Base-by-base conservation (phyloP, 805 yeast species). In the Yamadazyma ubonensis region DNA sequence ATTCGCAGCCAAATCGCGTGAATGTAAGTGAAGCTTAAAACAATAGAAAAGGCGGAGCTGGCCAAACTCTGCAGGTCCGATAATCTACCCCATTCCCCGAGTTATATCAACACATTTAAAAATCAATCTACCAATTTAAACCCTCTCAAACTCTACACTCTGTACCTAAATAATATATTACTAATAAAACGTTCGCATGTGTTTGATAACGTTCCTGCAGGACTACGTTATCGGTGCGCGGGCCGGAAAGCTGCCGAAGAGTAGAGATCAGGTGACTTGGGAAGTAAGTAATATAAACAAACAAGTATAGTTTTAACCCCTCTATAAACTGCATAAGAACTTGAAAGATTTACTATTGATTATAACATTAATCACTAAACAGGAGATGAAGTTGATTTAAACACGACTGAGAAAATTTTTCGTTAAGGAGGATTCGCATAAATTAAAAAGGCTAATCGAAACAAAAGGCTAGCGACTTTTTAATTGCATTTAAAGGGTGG, bases 321-420 rank as follows among this genome's bases (percentile, higher is more conserved):
- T n/a, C n/a, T n/a, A n/a, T n/a, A n/a, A n/a, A n/a, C n/a, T n/a
- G n/a, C n/a, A n/a, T n/a, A n/a, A n/a, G n/a, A n/a, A n/a, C n/a
- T n/a, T n/a, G n/a, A n/a, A n/a, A n/a, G n/a, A n/a, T n/a, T n/a
- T n/a, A n/a, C n/a, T n/a, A n/a, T n/a, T n/a, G n/a, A n/a, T n/a
- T n/a, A n/a, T n/a, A n/a, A n/a, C n/a, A n/a, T n/a, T n/a, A n/a
- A n/a, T n/a, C n/a, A n/a, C n/a, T n/a, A n/a, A n/a, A n/a, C n/a
- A 23, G 4, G 6, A 12, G 8, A 23, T 23, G 26, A 12, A 23
- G 12, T 26, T 35, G 38, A 16, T n/a, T 7, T 17, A 14, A 15
- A 17, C 40, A 37, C 40, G 40, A 37, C 40, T 37, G 40, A 29
- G 40, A 37, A 37, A 37, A 37, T 37, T 37, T 37, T 37, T 37